phyloP scores from a whole-genome alignment of 2,329 filamentous ascomycete species.

The Neofusicoccum cordaticola region DNA sequence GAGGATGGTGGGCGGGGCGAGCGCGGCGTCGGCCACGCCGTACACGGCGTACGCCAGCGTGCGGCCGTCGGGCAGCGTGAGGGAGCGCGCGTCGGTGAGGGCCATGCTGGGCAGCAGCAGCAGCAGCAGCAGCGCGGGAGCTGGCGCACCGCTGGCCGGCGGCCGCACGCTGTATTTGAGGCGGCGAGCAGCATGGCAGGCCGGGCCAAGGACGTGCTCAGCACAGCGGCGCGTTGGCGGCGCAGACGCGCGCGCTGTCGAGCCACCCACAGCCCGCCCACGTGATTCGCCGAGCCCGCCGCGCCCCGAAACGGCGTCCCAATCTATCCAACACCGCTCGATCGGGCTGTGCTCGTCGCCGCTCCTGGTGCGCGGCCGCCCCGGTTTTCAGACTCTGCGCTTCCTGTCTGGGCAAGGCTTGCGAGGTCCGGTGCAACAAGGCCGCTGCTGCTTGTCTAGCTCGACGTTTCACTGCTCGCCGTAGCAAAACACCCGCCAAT shows the following conservation, averaged over 20 bases:
- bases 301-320: neutral
- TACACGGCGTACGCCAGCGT: constrained; percentile 46
- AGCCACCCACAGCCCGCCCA: neutral
- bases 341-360: neutral
- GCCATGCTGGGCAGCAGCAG: neutral
- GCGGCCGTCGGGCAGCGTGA: constrained; percentile 37
- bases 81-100: neutral
- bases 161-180: neutral
- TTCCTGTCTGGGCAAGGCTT: neutral
- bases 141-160: neutral
- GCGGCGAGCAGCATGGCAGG: no score
- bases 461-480: no score
- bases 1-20: constrained; percentile 29
- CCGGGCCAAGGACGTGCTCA: no score
- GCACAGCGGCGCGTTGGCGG: neutral
- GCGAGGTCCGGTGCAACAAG: neutral
- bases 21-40: constrained; percentile 38
- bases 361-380: neutral
- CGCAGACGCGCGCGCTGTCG: neutral
- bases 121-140: neutral
- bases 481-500: no score
- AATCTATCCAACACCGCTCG: neutral
- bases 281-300: neutral
- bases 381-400: neutral
- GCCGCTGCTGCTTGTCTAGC: no score